These are phyloP conservation scores for Filobasidium uniguttulatum DNA, from an alignment of 1,284 basidiomycete genomes.

Conservation along the genomic window DNA sequence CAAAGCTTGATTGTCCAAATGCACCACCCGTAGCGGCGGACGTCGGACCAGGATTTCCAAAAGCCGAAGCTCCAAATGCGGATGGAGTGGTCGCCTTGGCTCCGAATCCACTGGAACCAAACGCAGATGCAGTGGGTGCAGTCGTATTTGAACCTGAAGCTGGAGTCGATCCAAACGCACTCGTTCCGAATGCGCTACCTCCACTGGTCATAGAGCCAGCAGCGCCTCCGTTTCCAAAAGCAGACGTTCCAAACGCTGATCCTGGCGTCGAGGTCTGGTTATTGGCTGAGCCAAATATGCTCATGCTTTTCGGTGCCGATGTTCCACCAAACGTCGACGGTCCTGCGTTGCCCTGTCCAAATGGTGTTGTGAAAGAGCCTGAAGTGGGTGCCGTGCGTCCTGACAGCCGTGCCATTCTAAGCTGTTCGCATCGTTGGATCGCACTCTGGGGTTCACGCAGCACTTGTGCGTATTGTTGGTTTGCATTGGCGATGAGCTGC, in stretches of 20 bases:
- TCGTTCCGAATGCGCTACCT: too few relatives aligned
- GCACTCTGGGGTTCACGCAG: constrained; percentile 25
- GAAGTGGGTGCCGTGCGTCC: not conserved
- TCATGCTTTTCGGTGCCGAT: too few relatives aligned
- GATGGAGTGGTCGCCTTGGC: constrained; percentile 1
- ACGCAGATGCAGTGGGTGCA: not conserved
- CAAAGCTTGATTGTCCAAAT: not conserved
- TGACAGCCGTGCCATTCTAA: not conserved
- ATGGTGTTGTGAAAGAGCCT: not conserved
- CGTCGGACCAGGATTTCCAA: constrained; percentile 17
- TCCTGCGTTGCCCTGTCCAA: not conserved
- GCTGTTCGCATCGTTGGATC: not conserved
- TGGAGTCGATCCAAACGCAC: too few relatives aligned
- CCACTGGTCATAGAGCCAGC: too few relatives aligned
- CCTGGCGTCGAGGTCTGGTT: too few relatives aligned
- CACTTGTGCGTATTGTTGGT: constrained; percentile 19
- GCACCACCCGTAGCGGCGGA: constrained; percentile 6
- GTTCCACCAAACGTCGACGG: too few relatives aligned
- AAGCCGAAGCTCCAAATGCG: constrained; percentile 19
- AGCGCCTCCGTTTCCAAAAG: not conserved
- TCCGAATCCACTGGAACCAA: not conserved
- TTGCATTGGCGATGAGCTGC: constrained; percentile 17
- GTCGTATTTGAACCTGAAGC: too few relatives aligned
- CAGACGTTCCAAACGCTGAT: constrained; percentile 1
- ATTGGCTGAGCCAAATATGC: too few relatives aligned